phyloP scores from a whole-genome alignment of 805 yeast genomes.

The Kodamaea restingae region DNA sequence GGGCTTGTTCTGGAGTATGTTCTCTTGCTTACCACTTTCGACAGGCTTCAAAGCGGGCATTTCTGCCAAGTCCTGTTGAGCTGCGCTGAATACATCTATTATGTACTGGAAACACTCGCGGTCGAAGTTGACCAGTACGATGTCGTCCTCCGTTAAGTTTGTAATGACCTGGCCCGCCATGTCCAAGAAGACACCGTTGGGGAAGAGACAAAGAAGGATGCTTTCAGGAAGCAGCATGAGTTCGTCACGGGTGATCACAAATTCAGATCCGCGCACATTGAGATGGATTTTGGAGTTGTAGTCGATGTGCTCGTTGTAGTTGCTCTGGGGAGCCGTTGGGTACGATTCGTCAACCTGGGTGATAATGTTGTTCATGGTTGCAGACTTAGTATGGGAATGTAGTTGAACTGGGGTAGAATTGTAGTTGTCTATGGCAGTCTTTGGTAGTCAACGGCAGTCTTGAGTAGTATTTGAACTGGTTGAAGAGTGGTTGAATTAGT shows the following conservation, averaged over 20 bases:
- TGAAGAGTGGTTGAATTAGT: no score
- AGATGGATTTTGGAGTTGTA: conserved; percentile 67
- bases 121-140: conserved; percentile 79
- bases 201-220: conserved; percentile 78
- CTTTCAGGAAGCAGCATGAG: conserved; percentile 90
- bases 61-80: conserved; percentile 51
- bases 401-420: no score
- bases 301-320: conserved; percentile 40
- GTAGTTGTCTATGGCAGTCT: no score
- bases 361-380: conserved; percentile 39
- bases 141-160: conserved; percentile 73
- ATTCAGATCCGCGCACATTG: conserved; percentile 69
- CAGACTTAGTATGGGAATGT: no score
- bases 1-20: conserved; percentile 73
- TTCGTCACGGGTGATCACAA: conserved; percentile 81
- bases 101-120: conserved; percentile 86
- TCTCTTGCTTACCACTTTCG: conserved; percentile 19
- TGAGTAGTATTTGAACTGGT: no score
- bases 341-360: conserved; percentile 62
- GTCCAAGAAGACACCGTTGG: conserved; percentile 85
- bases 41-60: conserved; percentile 26
- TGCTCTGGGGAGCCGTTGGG: conserved; percentile 14
- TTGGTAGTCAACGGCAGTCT: no score
- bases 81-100: conserved; percentile 63
- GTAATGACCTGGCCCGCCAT: conserved; percentile 71